Evolutionary conservation across 2,329 filamentous ascomycete genomes (phyloP), one percentile per base, ranked within the genome.

Genomic region (Ilyonectria destructans): DNA sequence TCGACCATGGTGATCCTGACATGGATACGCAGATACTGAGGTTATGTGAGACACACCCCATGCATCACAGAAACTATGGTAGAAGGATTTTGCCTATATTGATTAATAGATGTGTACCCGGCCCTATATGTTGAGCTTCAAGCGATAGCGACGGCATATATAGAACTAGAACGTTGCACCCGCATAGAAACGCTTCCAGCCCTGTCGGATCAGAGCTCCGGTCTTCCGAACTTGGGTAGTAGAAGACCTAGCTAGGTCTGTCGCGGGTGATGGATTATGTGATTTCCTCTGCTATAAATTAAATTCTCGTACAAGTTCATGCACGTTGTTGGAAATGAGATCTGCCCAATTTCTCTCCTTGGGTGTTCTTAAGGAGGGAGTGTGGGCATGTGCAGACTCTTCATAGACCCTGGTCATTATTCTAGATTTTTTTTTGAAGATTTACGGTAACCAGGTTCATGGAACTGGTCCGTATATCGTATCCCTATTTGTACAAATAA

Each of bases 181-280:
- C 54, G 40, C 70, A 59, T 71, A 61, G 58, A 29, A 15, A 35
- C 52, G 55, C 43, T 21, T 54, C 49, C 49, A 51, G 51, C 29
- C 40, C 58, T 35, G 52, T 67, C 70, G 72, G 70, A 54, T 35
- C 62, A 58, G 37, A 45, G 19, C 63, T 58, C 72, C 68, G 68
- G 52, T 55, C 59, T 67, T 56, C 72, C 68, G 69, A 62, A 69
- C 21, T 51, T 19, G 23, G 49, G 31, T 54, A n/a, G 2, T 23
- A 55, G 62, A 40, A 43, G 17, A 21, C 35, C 31, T 19, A 19
- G 21, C 31, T 10, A 9, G 12, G 10, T 12, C 23, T 23, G 13
- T 13, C 29, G 21, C 51, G 21, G 12, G 8, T 33, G 2, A 33
- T 33, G 7, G 31, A 10, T 21, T 15, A 4, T 17, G 21, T 5